These are phyloP conservation scores for Solanum hybrid DNA, from an alignment of 305 asterid genomes.

Conservation along the genomic window DNA sequence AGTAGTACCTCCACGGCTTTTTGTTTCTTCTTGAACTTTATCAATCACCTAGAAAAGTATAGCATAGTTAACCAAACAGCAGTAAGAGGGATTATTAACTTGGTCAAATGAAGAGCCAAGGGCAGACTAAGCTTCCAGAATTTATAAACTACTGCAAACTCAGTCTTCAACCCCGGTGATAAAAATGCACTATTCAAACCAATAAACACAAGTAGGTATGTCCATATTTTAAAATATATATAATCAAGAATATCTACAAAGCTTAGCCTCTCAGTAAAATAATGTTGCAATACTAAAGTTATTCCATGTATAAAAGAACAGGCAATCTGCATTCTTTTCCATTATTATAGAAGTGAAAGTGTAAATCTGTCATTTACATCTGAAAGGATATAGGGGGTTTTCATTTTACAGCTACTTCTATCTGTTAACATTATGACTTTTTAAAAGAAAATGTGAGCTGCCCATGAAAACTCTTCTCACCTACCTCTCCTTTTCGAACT, in stretches of 20 bases:
- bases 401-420: neutral
- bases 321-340: neutral
- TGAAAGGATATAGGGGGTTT: neutral
- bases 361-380: neutral
- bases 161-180: neutral
- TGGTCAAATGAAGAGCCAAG: neutral
- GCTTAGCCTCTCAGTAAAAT: neutral
- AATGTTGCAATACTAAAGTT: neutral
- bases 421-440: neutral
- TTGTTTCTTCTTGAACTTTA: constrained; percentile 59
- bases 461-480: neutral
- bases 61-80: neutral
- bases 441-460: neutral
- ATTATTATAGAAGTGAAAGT: neutral
- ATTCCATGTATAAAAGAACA: neutral
- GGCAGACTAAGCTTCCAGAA: neutral
- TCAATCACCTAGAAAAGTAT: constrained; percentile 36
- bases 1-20: constrained; percentile 37
- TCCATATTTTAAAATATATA: neutral
- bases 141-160: neutral
- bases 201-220: neutral
- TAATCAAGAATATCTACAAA: neutral
- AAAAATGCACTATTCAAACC: neutral
- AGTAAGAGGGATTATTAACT: neutral
- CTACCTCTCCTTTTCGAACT: neutral